Base-by-base conservation (phyloP, 345 rosid genomes). In the Brassica carinata region DNA sequence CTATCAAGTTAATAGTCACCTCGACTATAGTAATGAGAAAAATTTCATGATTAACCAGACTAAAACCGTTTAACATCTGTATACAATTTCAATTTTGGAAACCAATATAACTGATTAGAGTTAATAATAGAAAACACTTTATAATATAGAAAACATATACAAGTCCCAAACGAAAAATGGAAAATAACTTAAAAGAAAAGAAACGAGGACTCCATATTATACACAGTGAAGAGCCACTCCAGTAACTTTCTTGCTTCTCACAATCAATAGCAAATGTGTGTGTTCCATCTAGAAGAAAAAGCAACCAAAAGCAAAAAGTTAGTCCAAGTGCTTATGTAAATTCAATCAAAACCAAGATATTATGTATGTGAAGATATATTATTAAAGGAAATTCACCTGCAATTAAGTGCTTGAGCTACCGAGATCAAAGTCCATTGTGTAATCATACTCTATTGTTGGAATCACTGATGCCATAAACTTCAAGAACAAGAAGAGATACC, bases 371-470 rank as follows among this genome's bases (percentile, higher is more conserved):
- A 75, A 64, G 30, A 27, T 62, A 64, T 27, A 10, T 38, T 48
- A n/a, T 69, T 48, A 14, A 70, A 8, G 65, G 19, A 58, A 26
- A 33, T 17, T 36, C 53, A 87, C 86, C 87, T 83, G 72, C 27
- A 15, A 74, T 87, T 84, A 92, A 75, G 40, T 78, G 91, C 93
- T 89, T 74, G 94, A 88, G 89, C 97, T 88, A 66, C 98, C 97
- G 70, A 94, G 93, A 87, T 94, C 97, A 59, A 92, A 94, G 87
- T 92, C 97, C 97, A 94, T 91, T 64, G 97, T 94, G 84, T 92
- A 94, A 81, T 94, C 97, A 72, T 92, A 94, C 83, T 94, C 98
- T 72, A 94, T 94, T 7, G 98, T 94, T 76, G 97, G 98, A 76
- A 94, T 92, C 13, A 94, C 97, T 11, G 98, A 91, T 59, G 98